Evolutionary conservation across 164 flowering plant genomes (phyloP).

Genomic region (Stephania yunnanensis): DNA sequence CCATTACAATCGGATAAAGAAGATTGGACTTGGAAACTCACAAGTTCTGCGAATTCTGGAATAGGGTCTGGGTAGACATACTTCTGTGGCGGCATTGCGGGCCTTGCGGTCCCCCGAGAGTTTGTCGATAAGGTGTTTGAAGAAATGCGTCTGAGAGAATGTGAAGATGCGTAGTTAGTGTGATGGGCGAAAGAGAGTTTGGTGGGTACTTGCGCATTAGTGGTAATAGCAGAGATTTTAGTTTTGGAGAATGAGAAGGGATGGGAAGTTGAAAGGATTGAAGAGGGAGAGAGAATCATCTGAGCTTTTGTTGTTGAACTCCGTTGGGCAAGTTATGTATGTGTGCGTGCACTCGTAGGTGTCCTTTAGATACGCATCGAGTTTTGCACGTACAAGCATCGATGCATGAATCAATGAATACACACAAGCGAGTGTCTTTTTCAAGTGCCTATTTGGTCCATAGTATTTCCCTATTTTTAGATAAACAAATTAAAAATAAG

Average conservation of each 20-base stretch:
- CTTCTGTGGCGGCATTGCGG: constrained; percentile 9
- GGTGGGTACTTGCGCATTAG: constrained; percentile 8
- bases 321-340: too few relatives aligned
- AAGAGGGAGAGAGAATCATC: constrained; percentile 2
- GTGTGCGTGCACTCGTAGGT: too few relatives aligned
- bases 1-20: neutral
- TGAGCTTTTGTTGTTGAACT: neutral
- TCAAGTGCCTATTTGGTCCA: too few relatives aligned
- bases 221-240: neutral
- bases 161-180: constrained; percentile 2
- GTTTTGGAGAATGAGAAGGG: constrained; percentile 1
- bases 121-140: constrained; percentile 1
- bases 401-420: too few relatives aligned
- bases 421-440: too few relatives aligned
- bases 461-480: too few relatives aligned
- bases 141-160: constrained; percentile 15
- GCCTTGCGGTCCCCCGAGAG: constrained; percentile 8
- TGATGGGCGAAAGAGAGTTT: constrained; percentile 9
- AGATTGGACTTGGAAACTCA: constrained; percentile 17
- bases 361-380: too few relatives aligned
- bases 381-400: too few relatives aligned
- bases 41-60: constrained; percentile 48
- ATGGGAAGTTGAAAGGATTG: neutral
- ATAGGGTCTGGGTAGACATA: constrained; percentile 49
- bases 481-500: too few relatives aligned